phyloP scores from a whole-genome alignment of 108 stramenopile species.

The Pseudonitzschia multiseries region DNA sequence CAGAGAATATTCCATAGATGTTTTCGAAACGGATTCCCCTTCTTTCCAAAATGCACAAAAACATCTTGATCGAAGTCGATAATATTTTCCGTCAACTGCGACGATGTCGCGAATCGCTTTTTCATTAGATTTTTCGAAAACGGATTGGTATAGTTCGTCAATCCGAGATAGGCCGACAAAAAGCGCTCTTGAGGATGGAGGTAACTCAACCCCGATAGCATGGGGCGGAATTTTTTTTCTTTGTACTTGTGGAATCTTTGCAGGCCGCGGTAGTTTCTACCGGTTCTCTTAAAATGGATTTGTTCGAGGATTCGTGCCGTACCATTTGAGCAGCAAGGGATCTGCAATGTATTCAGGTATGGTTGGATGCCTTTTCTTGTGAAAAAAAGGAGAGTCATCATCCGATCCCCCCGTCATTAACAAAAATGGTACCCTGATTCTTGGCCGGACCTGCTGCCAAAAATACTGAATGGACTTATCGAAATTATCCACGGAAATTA shows the following conservation, averaged over 20 bases:
- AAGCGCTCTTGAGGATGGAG: slow-evolving; percentile 18
- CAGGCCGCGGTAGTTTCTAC: background rate
- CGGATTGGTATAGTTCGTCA: slow-evolving; percentile 31
- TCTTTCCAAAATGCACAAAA: slow-evolving; percentile 13
- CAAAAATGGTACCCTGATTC: slow-evolving; percentile 25
- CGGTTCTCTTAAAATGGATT: too few relatives aligned
- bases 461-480: slow-evolving; percentile 2
- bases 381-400: background rate
- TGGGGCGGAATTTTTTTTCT: slow-evolving; percentile 15
- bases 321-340: slow-evolving; percentile 32
- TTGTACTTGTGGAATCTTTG: background rate
- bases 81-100: too few relatives aligned
- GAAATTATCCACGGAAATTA: slow-evolving; percentile 22
- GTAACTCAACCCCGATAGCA: slow-evolving; percentile 21
- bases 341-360: slow-evolving; percentile 7
- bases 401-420: slow-evolving; percentile 27
- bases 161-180: slow-evolving; percentile 5
- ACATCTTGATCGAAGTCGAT: slow-evolving; percentile 19
- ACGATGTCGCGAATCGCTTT: background rate
- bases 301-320: slow-evolving; percentile 23
- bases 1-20: slow-evolving; percentile 10
- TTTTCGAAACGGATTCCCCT: slow-evolving; percentile 13
- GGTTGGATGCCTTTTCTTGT: background rate
- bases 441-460: slow-evolving; percentile 22
- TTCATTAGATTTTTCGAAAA: background rate